Evolutionary conservation across 768 basidiomycete genomes (phyloP).

Genomic region (Leccinum boreale): DNA sequence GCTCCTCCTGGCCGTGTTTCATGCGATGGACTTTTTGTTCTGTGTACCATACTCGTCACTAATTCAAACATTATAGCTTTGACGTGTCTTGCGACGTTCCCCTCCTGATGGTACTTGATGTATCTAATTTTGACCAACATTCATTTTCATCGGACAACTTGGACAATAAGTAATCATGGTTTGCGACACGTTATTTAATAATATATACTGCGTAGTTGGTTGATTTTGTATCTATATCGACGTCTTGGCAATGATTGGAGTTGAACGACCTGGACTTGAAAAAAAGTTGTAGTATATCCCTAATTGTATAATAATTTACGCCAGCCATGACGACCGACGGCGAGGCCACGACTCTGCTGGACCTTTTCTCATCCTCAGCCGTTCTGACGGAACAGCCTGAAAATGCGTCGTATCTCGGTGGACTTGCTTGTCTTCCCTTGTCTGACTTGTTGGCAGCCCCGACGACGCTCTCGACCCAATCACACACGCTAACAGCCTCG

Average conservation of each 20-base stretch:
- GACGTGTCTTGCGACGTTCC: conserved; percentile 2
- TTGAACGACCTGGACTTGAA: neutral
- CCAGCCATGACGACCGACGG: conserved; percentile 18
- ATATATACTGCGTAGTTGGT: neutral
- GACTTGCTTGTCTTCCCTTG: conserved; percentile 65
- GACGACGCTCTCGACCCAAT: conserved; percentile 71
- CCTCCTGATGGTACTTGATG: neutral
- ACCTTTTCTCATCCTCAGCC: conserved; percentile 23
- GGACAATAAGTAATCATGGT: neutral
- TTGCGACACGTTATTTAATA: neutral
- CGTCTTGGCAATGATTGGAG: conserved; percentile 4
- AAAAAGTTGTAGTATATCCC: neutral
- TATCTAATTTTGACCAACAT: conserved; percentile 1
- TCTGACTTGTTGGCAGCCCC: conserved; percentile 72
- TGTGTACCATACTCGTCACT: conserved; percentile 2
- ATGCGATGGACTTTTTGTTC: conserved; percentile 1
- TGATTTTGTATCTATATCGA: conserved; percentile 17
- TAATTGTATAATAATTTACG: neutral
- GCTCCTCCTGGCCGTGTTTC: neutral
- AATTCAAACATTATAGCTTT: conserved; percentile 18
- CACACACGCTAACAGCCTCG: conserved; percentile 84
- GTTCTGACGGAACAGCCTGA: conserved; percentile 16
- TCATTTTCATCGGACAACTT: neutral
- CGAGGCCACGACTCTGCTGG: conserved; percentile 24
- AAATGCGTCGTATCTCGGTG: conserved; percentile 53